phyloP scores from a whole-genome alignment of 345 rosid genomes.

The Eutrema japonicum region DNA sequence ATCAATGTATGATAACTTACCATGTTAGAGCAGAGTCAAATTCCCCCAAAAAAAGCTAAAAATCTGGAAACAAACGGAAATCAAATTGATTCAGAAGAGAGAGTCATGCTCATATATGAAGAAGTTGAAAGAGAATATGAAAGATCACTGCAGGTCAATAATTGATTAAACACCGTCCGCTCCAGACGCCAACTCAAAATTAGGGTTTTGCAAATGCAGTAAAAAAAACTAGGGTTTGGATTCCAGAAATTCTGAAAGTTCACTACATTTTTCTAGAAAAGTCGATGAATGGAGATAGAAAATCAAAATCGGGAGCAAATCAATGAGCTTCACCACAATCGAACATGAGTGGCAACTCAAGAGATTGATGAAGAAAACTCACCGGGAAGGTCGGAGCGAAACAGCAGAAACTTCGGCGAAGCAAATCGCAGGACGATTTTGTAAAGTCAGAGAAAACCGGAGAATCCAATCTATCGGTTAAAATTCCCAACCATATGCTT shows the following conservation, averaged over 20 bases:
- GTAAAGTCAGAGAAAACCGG: background rate
- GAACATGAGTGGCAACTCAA: background rate
- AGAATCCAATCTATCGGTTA: background rate
- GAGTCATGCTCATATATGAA: background rate
- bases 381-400: constrained; percentile 14
- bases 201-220: constrained; percentile 14
- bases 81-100: constrained; percentile 2
- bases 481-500: background rate
- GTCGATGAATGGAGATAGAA: background rate
- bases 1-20: constrained; percentile 24
- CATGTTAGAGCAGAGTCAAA: constrained; percentile 21
- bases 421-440: background rate
- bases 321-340: background rate
- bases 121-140: background rate
- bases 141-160: background rate
- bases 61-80: constrained; percentile 2
- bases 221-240: background rate
- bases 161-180: background rate
- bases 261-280: background rate
- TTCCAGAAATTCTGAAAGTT: background rate
- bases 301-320: constrained; percentile 2
- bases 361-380: constrained; percentile 13
- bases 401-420: background rate
- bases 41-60: background rate
- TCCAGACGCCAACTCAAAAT: background rate